phyloP scores from a whole-genome alignment of 2,329 filamentous ascomycete genomes.

The Neonectria magnoliae region DNA sequence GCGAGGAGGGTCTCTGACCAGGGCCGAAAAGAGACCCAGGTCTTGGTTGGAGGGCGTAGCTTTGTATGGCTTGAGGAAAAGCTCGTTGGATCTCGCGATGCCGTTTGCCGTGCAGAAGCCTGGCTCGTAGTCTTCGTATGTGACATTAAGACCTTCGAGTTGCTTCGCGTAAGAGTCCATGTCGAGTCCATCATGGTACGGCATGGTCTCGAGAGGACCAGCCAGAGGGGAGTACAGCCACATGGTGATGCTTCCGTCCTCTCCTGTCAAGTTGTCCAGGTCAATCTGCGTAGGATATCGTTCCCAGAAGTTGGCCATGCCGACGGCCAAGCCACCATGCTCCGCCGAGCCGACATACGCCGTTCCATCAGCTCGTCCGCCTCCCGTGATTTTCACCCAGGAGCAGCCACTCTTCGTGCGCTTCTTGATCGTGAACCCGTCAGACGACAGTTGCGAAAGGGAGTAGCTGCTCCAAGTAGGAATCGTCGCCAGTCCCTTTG shows the following conservation, averaged over 20 bases:
- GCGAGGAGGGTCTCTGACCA: slow-evolving; percentile 58
- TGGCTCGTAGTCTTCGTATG: slow-evolving; percentile 69
- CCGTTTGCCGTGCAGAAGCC: slow-evolving; percentile 66
- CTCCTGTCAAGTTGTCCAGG: slow-evolving; percentile 58
- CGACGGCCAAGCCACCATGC: slow-evolving; percentile 66
- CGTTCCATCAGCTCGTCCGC: slow-evolving; percentile 63
- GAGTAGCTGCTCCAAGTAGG: slow-evolving; percentile 67
- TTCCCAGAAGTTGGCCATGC: slow-evolving; percentile 70
- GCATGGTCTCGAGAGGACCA: slow-evolving; percentile 63
- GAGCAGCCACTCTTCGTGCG: slow-evolving; percentile 64
- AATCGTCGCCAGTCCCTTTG: slow-evolving; percentile 58
- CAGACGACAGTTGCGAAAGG: slow-evolving; percentile 65
- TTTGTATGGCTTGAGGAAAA: slow-evolving; percentile 56
- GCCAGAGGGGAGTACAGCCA: slow-evolving; percentile 70
- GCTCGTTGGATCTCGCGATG: slow-evolving; percentile 65
- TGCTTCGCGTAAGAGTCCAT: slow-evolving; percentile 66
- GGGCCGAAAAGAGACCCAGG: slow-evolving; percentile 46
- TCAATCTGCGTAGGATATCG: slow-evolving; percentile 68
- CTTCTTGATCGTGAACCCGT: slow-evolving; percentile 69
- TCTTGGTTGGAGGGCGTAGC: slow-evolving; percentile 61
- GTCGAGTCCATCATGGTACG: slow-evolving; percentile 67
- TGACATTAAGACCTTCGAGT: slow-evolving; percentile 68
- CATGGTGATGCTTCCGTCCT: slow-evolving; percentile 62
- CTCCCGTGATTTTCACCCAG: slow-evolving; percentile 67
- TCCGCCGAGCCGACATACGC: slow-evolving; percentile 67